Evolutionary conservation across 129 eudicot genomes (phyloP).

Genomic region (Tagetes erecta): DNA sequence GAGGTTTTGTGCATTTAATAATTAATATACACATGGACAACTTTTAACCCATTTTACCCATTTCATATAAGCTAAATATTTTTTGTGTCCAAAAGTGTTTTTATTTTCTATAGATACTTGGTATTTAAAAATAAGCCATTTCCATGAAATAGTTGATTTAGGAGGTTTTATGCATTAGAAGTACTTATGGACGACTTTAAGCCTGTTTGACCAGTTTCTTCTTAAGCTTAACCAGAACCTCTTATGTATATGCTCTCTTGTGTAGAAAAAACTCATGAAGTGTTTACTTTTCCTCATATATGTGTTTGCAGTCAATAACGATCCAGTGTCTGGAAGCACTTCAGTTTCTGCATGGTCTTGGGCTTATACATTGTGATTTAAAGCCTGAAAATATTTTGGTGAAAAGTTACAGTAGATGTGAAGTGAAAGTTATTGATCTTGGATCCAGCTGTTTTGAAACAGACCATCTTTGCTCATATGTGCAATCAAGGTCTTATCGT

Average conservation of each 20-base stretch:
- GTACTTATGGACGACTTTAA: neutral
- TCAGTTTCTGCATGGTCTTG: slow-evolving; percentile 79
- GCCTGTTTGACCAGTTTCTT: neutral
- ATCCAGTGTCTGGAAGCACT: slow-evolving; percentile 90
- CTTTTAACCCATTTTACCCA: neutral
- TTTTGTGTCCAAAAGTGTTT: neutral
- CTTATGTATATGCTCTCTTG: neutral
- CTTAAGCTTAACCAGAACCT: neutral
- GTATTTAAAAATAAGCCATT: neutral
- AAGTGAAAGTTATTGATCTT: slow-evolving; percentile 87
- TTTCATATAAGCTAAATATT: neutral
- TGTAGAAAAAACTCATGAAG: neutral
- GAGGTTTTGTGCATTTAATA: neutral
- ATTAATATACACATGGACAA: neutral
- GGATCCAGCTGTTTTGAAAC: slow-evolving; percentile 95
- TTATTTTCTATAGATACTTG: neutral
- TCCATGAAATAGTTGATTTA: neutral
- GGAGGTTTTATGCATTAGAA: slow-evolving; percentile 5
- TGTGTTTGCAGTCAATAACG: slow-evolving; percentile 71
- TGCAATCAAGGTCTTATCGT: slow-evolving; percentile 88
- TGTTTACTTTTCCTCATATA: slow-evolving; percentile 1
- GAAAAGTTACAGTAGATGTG: slow-evolving; percentile 94
- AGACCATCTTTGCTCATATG: slow-evolving; percentile 90
- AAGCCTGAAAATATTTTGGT: slow-evolving; percentile 94
- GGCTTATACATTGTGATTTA: slow-evolving; percentile 90